Evolutionary conservation across 2,329 filamentous ascomycete species (phyloP), one percentile per base, ranked within the genome.

Genomic region (Hypomyces perniciosus): DNA sequence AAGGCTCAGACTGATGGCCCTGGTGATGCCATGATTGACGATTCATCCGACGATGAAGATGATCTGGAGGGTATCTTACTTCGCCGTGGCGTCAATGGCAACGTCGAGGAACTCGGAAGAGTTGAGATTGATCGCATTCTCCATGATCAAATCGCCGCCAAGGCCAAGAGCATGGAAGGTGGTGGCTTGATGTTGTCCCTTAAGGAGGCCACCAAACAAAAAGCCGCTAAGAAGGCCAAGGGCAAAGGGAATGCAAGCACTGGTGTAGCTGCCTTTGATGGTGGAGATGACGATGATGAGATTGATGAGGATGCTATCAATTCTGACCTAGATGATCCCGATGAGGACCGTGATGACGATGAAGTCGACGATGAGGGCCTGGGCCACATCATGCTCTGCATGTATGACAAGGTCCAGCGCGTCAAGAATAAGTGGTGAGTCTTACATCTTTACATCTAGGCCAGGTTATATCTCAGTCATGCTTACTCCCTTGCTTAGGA

Each of bases 341-440:
- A 97, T 56, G 93, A 97, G 54, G 84, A 89, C 8, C 72, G 83
- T 13, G 85, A 88, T 30, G 90, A 93, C 27, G 88, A 92, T 27
- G 89, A 93, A 33, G 91, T 93, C 46, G 88, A 90, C 10, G 90
- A 95, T 54, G 91, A 95, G 40, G 81, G 84, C 34, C 81, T 87
- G 57, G 85, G 86, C 1, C 88, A 95, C 60, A 91, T 95, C 65
- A 97, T 99, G 88, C 84, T 99, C 38, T 99, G 93, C 75, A 96
- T 95, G 67, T 99, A 99, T 67, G 93, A 99, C 75, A 99, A 99
- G 75, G 93, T 99, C 8, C 92, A 97, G 72, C 81, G 93, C 44
- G 93, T 97, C 63, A 99, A 99, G 84, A 99, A 97, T 74, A 99
- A 93, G 81, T 93, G 88, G 88, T 84, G 67, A 46, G 77, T 71